Base-by-base conservation (phyloP, 1,139 yeast genomes). In the Debaryomyces nepalensis region DNA sequence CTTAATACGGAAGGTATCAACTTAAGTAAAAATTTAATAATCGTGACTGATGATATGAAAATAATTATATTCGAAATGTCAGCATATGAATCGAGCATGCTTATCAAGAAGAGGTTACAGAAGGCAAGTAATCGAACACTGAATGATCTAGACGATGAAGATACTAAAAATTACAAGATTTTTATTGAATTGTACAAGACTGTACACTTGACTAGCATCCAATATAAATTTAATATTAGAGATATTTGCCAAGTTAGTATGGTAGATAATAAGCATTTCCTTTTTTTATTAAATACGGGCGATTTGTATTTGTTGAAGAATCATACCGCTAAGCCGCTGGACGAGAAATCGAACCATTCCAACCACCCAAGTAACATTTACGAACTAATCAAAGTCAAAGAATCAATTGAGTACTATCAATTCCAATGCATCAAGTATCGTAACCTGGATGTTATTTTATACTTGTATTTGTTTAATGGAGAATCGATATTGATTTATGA, bases 251-350 rank as follows among this genome's bases (percentile, higher is more conserved):
- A 66, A 43, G 55, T 64, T 21, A 53, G 57, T 11, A 58, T 67
- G 59, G 50, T 70, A 5, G 54, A 60, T 16, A 57, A 58, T 27
- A 54, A 58, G 35, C 73, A 72, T 49, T 70, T 73, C 42, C 47
- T 73, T 35, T 63, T 73, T 37, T 52, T 73, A 34, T 51, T 70
- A 27, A 54, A 52, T 29, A 62, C 66, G 9, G 79, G 79, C 2
- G 77, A 71, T 21, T 58, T 73, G 14, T 69, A 54, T 48, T 49
- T 73, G 5, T 57, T 73, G 43, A 70, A 66, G 34, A 70, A 66
- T 43, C 70, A 68, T 35, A 8, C 30, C 12, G 21, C 32, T 2
- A 23, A 14, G 8, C 40, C 50, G 1, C 19, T 33, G 9, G 18
- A 31, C 7, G 22, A 23, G 7, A 38, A 35, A 7, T 23, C 44